Evolutionary conservation across 768 basidiomycete genomes (phyloP), one percentile per base, ranked within the genome.

Genomic region (Gyrodon lividus): DNA sequence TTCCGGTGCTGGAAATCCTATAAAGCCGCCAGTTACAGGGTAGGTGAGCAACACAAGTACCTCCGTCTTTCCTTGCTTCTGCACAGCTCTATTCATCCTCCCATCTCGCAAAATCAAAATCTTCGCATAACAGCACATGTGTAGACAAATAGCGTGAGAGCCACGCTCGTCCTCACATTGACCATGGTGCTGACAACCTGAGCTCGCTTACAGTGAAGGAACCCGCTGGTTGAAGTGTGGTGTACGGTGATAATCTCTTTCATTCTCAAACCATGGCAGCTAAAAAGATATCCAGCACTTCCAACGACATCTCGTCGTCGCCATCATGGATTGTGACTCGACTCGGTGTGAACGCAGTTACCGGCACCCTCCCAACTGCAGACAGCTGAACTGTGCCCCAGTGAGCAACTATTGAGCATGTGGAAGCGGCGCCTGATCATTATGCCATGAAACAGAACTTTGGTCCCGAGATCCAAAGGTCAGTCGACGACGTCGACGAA

Each of bases 301-400:
- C 64, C 88, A 89, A 68, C 82, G 87, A 46, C 87, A 88, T 56
- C 67, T 83, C 34, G 77, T 90, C 52, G 73, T 83, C 44, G 87
- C 86, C 46, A 86, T 90, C 68, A 73, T 84, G 68, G 88, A 90
- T 65, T 90, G 88, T 72, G 81, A 82, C 64, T 82, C 80, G 9
- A 60, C 62, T 31, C 76, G 71, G 31, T 90, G 88, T 70, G 80
- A 84, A 65, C 76, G 77, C 58, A 88, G 86, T 60, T 75, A 77
- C 50, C 72, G 70, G 57, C 88, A 90, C 62, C 76, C 79, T 13
- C 77, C 66, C 48, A 67, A 65, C 42, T 89, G 88, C 65, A 77
- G 74, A 50, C 72, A 76, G 13, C 74, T 72, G 8, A 68, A 61
- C 4, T 90, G 87, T 61, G 66, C 74, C 50, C 79, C 78, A 70